Evolutionary conservation across 352 stramenopile species (phyloP).

Genomic region (Saprolegnia parasitica): DNA sequence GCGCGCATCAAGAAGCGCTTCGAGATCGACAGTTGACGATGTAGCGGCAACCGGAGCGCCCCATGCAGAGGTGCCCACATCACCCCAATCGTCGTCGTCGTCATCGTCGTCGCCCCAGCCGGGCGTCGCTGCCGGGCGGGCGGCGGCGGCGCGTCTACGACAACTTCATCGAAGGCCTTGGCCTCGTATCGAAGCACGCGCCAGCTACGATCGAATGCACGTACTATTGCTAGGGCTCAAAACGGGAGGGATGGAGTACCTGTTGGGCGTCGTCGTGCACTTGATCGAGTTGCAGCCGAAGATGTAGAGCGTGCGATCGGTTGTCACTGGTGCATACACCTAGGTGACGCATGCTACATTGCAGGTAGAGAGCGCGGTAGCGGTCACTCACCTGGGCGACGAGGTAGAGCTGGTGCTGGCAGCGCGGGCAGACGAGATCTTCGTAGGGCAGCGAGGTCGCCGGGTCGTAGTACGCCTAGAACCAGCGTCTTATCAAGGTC

Average conservation of each 20-base stretch:
- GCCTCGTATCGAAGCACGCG: constrained; percentile 64
- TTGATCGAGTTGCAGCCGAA: constrained; percentile 81
- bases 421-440: constrained; percentile 54
- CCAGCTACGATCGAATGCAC: constrained; percentile 40
- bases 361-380: not conserved
- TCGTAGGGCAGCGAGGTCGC: constrained; percentile 39
- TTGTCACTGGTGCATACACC: constrained; percentile 73
- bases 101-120: constrained; percentile 37
- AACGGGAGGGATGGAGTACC: constrained; percentile 28
- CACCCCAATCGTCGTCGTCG: constrained; percentile 72
- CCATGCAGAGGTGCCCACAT: constrained; percentile 31
- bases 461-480: constrained; percentile 50
- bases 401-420: constrained; percentile 52
- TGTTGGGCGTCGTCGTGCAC: constrained; percentile 53
- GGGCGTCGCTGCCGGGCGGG: not conserved
- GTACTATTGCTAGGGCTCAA: not conserved
- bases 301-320: constrained; percentile 69
- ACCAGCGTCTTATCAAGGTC: not conserved
- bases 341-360: constrained; percentile 27
- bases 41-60: constrained; percentile 15
- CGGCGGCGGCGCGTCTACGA: not conserved
- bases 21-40: constrained; percentile 41
- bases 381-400: constrained; percentile 46
- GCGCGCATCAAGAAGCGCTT: constrained; percentile 59
- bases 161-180: constrained; percentile 26